Percentiles rank a stretch among this genome's conserved stretches.
phyloP scores from a whole-genome alignment of 805 yeast genomes.

The Suhomyces canberraensis region DNA sequence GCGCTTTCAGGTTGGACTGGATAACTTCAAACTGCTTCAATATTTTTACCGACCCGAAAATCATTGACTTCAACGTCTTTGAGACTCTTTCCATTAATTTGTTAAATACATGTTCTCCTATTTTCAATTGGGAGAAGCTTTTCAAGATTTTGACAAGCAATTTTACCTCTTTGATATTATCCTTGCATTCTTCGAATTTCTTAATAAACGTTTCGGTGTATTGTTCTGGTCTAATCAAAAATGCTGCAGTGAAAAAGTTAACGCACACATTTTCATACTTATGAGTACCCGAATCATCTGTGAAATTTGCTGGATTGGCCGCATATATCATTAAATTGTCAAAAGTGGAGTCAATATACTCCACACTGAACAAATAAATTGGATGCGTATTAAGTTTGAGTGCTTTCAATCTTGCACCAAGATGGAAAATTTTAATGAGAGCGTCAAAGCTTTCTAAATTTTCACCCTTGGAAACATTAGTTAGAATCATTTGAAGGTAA shows the following conservation, averaged over 20 bases:
- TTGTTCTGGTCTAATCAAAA: conserved; percentile 30
- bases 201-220: conserved; percentile 23
- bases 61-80: conserved; percentile 22
- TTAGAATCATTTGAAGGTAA: conserved; percentile 26
- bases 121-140: conserved; percentile 26
- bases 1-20: not conserved
- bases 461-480: conserved; percentile 23
- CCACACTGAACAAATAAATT: conserved; percentile 26
- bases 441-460: conserved; percentile 35
- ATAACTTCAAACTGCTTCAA: conserved; percentile 18
- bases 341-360: conserved; percentile 32
- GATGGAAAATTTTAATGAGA: conserved; percentile 31
- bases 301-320: conserved; percentile 5
- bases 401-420: conserved; percentile 31
- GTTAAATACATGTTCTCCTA: conserved; percentile 18
- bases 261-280: conserved; percentile 22
- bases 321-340: conserved; percentile 14
- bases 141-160: conserved; percentile 28
- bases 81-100: conserved; percentile 23
- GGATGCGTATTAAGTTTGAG: conserved; percentile 19
- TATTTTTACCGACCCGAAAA: conserved; percentile 23
- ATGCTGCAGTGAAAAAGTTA: conserved; percentile 34
- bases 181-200: conserved; percentile 20
- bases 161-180: conserved; percentile 23
- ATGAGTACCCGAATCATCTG: conserved; percentile 11